Base-by-base conservation (phyloP, 78 protist genomes). In the Dictyostelium citrinum region DNA sequence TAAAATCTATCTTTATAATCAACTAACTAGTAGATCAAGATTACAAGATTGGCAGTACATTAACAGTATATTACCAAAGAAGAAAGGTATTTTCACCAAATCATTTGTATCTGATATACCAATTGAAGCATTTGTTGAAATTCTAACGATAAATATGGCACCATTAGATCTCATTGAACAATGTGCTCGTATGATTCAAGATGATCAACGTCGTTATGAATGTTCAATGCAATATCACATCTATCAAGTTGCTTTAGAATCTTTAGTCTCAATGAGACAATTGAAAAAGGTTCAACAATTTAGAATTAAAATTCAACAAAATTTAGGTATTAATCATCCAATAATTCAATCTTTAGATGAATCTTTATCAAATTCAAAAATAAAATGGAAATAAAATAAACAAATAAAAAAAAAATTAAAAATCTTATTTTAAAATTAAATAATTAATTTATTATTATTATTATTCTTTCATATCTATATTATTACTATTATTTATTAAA, bases 311-410 rank as follows among this genome's bases (percentile, higher is more conserved):
- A 24, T 74, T 35, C 78, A 71, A 71, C 39, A 71, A 71, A 16
- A 29, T 17, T 35, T 31, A 17, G 78, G 49, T 35, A 4, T 35
- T 12, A 35, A 35, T 27, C 31, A 71, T 71, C 41, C 43, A 70
- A 70, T 70, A 31, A 33, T 35, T 12, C 39, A 70, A 74, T 17
- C 14, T 27, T 39, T 74, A 39, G 81, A 74, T n/a, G 81, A 74
- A 39, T 17, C 55, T 39, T 39, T 74, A 74, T 74, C 81, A 74
- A 74, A 74, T 39, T 46, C 81, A 41, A 74, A 74, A 74, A 74
- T 74, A 17, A 74, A 74, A 39, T 74, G 81, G 81, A 74, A 74
- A 74, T 74, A 74, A 74, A 70, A 10, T 0, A 61, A 61, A 1
- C 7, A 7, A 61, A 61, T 22, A 2, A 61, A 61, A 24, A 6